Percentiles rank a stretch among this genome's conserved stretches.
phyloP scores from a whole-genome alignment of 1,284 basidiomycete genomes.

The Moesziomyces antarcticus region DNA sequence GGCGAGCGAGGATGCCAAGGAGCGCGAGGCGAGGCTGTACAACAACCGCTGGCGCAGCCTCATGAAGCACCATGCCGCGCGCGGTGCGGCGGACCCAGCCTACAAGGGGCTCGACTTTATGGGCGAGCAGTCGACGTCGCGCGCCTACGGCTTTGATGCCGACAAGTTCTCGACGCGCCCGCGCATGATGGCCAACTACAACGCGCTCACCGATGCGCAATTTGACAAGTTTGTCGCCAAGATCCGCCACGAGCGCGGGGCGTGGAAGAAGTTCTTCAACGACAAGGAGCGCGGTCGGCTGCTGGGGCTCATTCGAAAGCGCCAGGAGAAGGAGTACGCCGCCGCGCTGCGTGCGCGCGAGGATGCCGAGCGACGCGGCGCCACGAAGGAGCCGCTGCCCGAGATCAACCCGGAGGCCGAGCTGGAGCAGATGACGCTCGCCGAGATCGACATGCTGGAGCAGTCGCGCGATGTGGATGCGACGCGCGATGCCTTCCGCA shows the following conservation, averaged over 20 bases:
- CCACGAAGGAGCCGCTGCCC: slow-evolving; percentile 36
- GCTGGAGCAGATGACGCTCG: slow-evolving; percentile 35
- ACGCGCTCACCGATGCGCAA: slow-evolving; percentile 47
- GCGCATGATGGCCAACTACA: slow-evolving; percentile 60
- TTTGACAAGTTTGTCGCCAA: slow-evolving; percentile 53
- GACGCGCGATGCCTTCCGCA: slow-evolving; percentile 35
- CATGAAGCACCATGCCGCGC: slow-evolving; percentile 40
- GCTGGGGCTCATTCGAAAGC: slow-evolving; percentile 38
- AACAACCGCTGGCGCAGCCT: slow-evolving; percentile 37
- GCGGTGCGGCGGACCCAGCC: slow-evolving; percentile 37
- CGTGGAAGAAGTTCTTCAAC: slow-evolving; percentile 33
- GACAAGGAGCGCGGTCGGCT: slow-evolving; percentile 36
- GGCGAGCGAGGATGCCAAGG: slow-evolving; percentile 21
- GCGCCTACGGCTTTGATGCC: slow-evolving; percentile 35
- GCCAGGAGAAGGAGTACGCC: slow-evolving; percentile 38
- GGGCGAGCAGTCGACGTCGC: slow-evolving; percentile 36
- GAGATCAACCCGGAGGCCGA: slow-evolving; percentile 49
- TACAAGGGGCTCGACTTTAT: slow-evolving; percentile 44
- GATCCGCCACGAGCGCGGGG: slow-evolving; percentile 35
- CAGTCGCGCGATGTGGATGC: slow-evolving; percentile 40
- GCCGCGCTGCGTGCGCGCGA: slow-evolving; percentile 26
- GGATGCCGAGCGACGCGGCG: slow-evolving; percentile 41
- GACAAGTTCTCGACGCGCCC: slow-evolving; percentile 47
- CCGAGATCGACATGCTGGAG: slow-evolving; percentile 50
- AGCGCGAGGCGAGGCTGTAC: slow-evolving; percentile 26